Base-by-base conservation (phyloP, 768 basidiomycete species). In the Phylloporus sp. region DNA sequence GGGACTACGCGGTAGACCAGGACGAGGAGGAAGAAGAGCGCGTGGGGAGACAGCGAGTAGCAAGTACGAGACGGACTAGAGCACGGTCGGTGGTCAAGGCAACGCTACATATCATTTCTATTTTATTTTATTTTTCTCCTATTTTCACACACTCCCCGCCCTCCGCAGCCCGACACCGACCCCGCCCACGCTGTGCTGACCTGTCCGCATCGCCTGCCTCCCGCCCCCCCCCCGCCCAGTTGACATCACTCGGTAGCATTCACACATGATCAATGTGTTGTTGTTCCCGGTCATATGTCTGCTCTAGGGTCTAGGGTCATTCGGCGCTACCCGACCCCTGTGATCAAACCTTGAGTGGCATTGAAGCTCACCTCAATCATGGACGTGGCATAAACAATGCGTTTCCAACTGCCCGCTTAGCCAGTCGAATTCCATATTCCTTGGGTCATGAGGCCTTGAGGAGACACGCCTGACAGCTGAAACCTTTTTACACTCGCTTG, bases 71-170 rank as follows among this genome's bases (percentile, higher is more conserved):
- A 70, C 47, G 53, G 54, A 65, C 61, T 57, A 56, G 58, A 56
- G 64, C 53, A 68, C 64, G 64, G 71, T 72, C 72, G 65, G 77
- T 78, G 76, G 76, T 76, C 77, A 79, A 77, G 77, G 76, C 76
- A 78, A 78, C 77, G 54, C 42, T n/a, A 40, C 39, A 24, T 54
- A 29, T 11, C 36, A 23, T 54, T 45, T 39, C 40, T 35, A 34
- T 36, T 38, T 42, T 49, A 34, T 49, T 49, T 22, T n/a, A 31
- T 44, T 50, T 36, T 46, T 42, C 45, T 42, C 38, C 34, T 34
- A 28, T 45, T 50, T 35, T 49, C 40, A 24, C 40, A 39, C 40
- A 41, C 23, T 23, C 9, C 38, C 38, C 20, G 22, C 38, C 18
- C 38, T 29, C 29, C 12, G n/a, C 16, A 35, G 16, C 8, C 34